These are phyloP conservation scores for Ocimum tenuiflorum DNA, from an alignment of 257 asterid species.

Conservation along the genomic window DNA sequence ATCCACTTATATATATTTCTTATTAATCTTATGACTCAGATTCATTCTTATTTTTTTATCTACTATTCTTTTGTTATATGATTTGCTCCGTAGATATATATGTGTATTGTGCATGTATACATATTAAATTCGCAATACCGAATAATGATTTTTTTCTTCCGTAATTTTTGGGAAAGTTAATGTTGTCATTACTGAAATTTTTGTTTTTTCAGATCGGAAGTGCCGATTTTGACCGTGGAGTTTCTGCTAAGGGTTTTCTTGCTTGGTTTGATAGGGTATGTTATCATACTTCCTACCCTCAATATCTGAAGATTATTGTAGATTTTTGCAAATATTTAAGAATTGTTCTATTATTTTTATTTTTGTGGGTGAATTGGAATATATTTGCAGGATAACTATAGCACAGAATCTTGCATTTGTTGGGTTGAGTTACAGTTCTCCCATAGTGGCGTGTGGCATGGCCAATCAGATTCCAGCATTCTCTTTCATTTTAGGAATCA, in stretches of 20 bases:
- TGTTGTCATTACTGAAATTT: background rate
- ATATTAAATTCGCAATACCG: background rate
- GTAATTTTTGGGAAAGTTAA: background rate
- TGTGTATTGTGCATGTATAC: background rate
- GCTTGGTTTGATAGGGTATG: constrained; percentile 67
- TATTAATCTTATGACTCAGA: too few species aligned
- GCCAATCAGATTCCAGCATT: constrained; percentile 62
- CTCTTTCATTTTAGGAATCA: constrained; percentile 48
- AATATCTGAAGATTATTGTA: background rate
- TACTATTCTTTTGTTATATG: too few species aligned
- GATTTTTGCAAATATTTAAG: background rate
- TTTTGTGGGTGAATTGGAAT: too few species aligned
- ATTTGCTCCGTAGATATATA: too few species aligned
- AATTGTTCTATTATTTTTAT: background rate
- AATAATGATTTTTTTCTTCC: background rate
- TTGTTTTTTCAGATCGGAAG: constrained; percentile 36
- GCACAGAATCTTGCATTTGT: constrained; percentile 69
- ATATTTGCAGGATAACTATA: constrained; percentile 48
- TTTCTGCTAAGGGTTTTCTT: constrained; percentile 43
- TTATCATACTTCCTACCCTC: background rate
- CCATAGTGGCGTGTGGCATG: constrained; percentile 73
- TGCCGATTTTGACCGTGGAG: constrained; percentile 35
- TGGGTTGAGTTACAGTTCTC: constrained; percentile 74
- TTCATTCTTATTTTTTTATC: too few species aligned
- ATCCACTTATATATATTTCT: too few species aligned